Evolutionary conservation across 2,329 filamentous ascomycete species (phyloP), one percentile per base, ranked within the genome.

Genomic region (Diplodia seriata): DNA sequence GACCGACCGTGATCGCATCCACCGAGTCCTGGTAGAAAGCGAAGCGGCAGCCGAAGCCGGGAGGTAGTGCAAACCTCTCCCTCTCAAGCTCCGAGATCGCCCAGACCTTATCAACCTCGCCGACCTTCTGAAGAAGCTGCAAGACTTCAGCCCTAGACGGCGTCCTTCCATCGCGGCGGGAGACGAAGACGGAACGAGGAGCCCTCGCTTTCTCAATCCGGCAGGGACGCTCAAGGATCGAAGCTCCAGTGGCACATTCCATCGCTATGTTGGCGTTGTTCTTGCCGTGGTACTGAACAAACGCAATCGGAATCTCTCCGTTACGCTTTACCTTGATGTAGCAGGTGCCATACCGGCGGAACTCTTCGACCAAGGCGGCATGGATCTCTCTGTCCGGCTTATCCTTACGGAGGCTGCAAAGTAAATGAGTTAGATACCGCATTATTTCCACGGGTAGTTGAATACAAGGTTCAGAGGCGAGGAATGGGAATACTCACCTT

Each of bases 21-120:
- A 62, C 33, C 1, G 66, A 47, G 26, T 67, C 66, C 33, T 68
- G 57, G 31, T 68, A 68, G 38, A 49, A 68, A 4, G 15, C 15
- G 38, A 68, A 68, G 12, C 51, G 50, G 29, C 38, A 40, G 26
- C 51, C 56, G 49, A 55, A 56, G 26, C 66, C 66, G 6, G 29
- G 50, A 6, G 59, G 5, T 12, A 68, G 50, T 38, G 51, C 47
- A 20, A 50, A 53, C 11, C 49, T 31, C 31, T 64, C 66, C 4
- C 20, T 50, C 5, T 68, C 66, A 12, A 59, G 57, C 26, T 63
- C 59, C 2, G 36, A 36, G 3, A 59, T 29, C 1, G n/a, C n/a
- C 66, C 66, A 68, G 3, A 55, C 49, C 66, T 64, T 68, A 4
- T 68, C 66, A 20, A 64, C 6, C n/a, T 68, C 38, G n/a, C 66